Percentiles rank a stretch among this genome's conserved stretches.
These are phyloP conservation scores for Penicillium antarcticum DNA, from an alignment of 495 filamentous ascomycete genomes.

Conservation along the genomic window DNA sequence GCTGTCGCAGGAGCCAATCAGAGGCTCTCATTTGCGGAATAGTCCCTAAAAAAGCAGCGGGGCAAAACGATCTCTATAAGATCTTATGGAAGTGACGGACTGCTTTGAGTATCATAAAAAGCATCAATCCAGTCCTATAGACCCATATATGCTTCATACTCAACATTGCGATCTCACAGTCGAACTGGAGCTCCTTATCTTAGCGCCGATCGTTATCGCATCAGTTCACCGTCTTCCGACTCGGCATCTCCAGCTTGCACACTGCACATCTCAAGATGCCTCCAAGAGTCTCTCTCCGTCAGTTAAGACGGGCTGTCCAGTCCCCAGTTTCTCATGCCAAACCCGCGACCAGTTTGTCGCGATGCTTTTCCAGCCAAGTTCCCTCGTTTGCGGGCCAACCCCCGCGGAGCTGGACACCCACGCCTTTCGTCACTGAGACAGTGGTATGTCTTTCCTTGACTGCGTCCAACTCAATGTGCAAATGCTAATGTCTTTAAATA, in stretches of 20 bases:
- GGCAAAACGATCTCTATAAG: not conserved
- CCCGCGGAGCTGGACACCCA: slow-evolving; percentile 58
- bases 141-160: too few species aligned
- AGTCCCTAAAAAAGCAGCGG: not conserved
- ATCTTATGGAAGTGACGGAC: too few species aligned
- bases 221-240: slow-evolving; percentile 6
- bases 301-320: slow-evolving; percentile 22
- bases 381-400: slow-evolving; percentile 35
- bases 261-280: slow-evolving; percentile 13
- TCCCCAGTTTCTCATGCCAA: slow-evolving; percentile 2
- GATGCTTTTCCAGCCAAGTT: slow-evolving; percentile 33
- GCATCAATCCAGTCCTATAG: too few species aligned
- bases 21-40: slow-evolving; percentile 20
- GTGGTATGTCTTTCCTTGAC: slow-evolving; percentile 57
- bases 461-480: not conserved
- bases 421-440: slow-evolving; percentile 75
- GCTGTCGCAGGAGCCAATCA: slow-evolving; percentile 16
- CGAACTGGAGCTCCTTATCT: slow-evolving; percentile 13
- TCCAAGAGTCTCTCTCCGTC: slow-evolving; percentile 20
- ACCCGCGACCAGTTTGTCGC: slow-evolving; percentile 6
- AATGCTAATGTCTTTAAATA: slow-evolving; percentile 42
- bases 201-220: slow-evolving; percentile 16
- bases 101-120: too few species aligned
- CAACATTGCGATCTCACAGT: too few species aligned
- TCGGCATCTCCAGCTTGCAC: slow-evolving; percentile 1